A percentile compares a stretch with the other conserved stretches of the same genome.
phyloP scores from a whole-genome alignment of 805 yeast species.

The Lipomyces yamadae region DNA sequence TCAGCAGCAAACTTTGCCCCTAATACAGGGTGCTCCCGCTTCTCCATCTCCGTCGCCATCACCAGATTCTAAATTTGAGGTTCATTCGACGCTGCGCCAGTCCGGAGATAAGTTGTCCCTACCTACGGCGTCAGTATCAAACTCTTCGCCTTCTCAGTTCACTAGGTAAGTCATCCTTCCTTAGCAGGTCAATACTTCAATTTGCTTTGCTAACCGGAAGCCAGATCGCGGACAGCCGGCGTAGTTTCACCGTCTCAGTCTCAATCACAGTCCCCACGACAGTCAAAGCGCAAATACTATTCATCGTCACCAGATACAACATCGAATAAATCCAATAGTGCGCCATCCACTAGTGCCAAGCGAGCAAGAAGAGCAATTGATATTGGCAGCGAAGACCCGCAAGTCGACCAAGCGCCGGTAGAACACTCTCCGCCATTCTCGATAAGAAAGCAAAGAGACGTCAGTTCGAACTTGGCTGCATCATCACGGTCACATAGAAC shows the following conservation, averaged over 20 bases:
- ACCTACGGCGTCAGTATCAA: neutral
- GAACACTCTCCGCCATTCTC: neutral
- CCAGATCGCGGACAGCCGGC: conserved; percentile 21
- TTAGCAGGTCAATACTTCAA: too few species aligned
- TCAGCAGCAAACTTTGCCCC: conserved; percentile 2
- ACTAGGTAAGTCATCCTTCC: conserved; percentile 14
- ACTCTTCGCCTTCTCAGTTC: conserved; percentile 18
- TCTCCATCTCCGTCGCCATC: conserved; percentile 9
- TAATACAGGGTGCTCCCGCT: conserved; percentile 1
- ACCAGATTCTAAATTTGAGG: conserved; percentile 6
- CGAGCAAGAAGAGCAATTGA: conserved; percentile 17
- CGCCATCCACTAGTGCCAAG: conserved; percentile 5
- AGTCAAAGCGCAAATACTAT: conserved; percentile 20
- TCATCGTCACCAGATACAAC: conserved; percentile 11
- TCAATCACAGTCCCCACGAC: conserved; percentile 6
- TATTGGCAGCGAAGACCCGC: neutral
- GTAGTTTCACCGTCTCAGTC: conserved; percentile 4
- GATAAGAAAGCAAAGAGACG: neutral
- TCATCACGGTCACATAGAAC: neutral
- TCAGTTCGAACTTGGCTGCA: neutral
- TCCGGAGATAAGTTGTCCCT: neutral
- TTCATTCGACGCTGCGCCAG: neutral
- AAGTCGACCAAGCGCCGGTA: neutral
- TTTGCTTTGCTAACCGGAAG: neutral
- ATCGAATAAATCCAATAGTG: neutral